Conservation (phyloP, 306 rosid species). For the Amphicarpaea edgeworthii region DNA sequence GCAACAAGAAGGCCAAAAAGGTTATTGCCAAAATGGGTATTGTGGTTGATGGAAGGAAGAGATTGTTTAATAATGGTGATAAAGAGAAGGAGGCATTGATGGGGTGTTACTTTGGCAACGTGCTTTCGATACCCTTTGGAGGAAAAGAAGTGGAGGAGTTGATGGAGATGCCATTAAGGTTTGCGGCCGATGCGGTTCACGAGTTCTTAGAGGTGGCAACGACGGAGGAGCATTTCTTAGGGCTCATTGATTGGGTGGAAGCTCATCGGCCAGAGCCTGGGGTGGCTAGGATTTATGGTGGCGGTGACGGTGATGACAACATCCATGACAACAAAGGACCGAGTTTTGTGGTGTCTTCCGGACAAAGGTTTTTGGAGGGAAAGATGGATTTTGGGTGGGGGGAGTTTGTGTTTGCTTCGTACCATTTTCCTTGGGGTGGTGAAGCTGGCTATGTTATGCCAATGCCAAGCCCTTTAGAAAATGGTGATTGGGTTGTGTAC, state of each 20-base stretch:
- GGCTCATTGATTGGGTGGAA: slow-evolving; percentile 86
- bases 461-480: slow-evolving; percentile 64
- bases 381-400: slow-evolving; percentile 88
- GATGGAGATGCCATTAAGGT: slow-evolving; percentile 50
- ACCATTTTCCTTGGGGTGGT: slow-evolving; percentile 85
- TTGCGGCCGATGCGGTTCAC: slow-evolving; percentile 60
- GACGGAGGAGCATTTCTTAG: slow-evolving; percentile 67
- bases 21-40: slow-evolving; percentile 65
- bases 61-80: slow-evolving; percentile 39
- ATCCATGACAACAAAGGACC: no score
- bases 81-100: slow-evolving; percentile 18
- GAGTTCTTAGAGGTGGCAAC: slow-evolving; percentile 49
- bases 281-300: slow-evolving; percentile 53
- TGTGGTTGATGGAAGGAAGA: slow-evolving; percentile 76
- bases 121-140: slow-evolving; percentile 69
- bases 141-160: slow-evolving; percentile 49
- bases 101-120: slow-evolving; percentile 69
- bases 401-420: slow-evolving; percentile 63
- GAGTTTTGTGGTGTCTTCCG: slow-evolving; percentile 72
- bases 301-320: no score
- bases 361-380: slow-evolving; percentile 62
- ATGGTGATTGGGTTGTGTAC: slow-evolving; percentile 89
- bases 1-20: neutral
- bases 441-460: slow-evolving; percentile 84
- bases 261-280: slow-evolving; percentile 60